Base-by-base conservation (phyloP, 2,329 filamentous ascomycete genomes). In the Pezicula neosporulosa region DNA sequence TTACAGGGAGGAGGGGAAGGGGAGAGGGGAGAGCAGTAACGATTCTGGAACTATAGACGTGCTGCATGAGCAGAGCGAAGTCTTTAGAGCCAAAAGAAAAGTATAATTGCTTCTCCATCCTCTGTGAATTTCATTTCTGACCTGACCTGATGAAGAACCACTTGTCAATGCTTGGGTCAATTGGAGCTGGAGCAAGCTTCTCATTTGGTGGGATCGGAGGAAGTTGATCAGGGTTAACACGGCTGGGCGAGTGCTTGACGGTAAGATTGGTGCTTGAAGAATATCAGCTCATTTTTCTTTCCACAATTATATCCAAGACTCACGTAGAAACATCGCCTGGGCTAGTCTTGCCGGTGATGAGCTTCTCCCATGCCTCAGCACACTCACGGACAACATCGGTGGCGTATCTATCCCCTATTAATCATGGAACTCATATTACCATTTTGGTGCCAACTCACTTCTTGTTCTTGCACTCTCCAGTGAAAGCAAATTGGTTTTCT, bases 401-500 rank as follows among this genome's bases (percentile, higher is more conserved):
- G 72, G 94, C 94, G 74, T 97, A 97, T 66, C 86, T 89, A 30
- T n/a, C 38, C n/a, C 13, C 39, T n/a, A 24, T 33, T 61, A 54
- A 65, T 55, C 33, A 21, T 41, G 9, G 3, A 27, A 42, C 15
- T 42, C 30, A 13, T 30, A 24, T 15, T 38, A 3, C 3, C 37
- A 5, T 18, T n/a, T 5, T 41, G 36, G 9, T 38, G 30, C 30
- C 19, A 16, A 63, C 81, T 60, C 64, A 91, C 88, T 88, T 90
- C 86, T 92, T 96, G 87, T 99, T 99, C 88, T 99, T 99, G 89
- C 93, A 97, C 82, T 99, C 94, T 80, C 94, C 94, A 54, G 92
- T 97, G 82, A 99, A 99, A 68, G 94, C 94, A 70, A 99, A 99
- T 80, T 97, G 94, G 86, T 99, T 99, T 88, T 99, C 94, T 67